Evolutionary conservation across 805 yeast genomes (phyloP).

Genomic region (Kodamaea leandrae): DNA sequence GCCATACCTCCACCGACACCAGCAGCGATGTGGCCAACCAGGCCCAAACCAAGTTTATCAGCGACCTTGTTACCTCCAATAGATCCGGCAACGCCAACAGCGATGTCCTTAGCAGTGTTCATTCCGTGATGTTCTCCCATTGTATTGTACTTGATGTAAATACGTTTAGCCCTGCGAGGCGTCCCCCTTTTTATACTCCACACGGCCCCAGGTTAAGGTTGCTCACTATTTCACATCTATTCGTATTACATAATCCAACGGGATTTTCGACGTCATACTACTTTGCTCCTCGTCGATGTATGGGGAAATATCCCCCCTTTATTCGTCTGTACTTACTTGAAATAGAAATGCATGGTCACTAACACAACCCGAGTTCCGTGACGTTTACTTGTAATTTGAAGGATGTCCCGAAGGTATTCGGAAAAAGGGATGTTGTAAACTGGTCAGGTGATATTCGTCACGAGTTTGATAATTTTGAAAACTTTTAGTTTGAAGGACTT

Average conservation of each 20-base stretch:
- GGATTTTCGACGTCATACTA: too few species aligned
- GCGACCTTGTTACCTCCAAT: constrained; percentile 40
- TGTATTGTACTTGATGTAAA: constrained; percentile 3
- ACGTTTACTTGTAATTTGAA: too few species aligned
- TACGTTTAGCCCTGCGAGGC: not conserved
- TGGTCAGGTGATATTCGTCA: not conserved
- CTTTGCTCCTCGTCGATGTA: not conserved
- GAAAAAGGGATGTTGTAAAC: too few species aligned
- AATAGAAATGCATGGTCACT: too few species aligned
- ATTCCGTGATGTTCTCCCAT: constrained; percentile 14
- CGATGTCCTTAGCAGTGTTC: constrained; percentile 32
- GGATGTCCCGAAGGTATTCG: too few species aligned
- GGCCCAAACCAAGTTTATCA: constrained; percentile 30
- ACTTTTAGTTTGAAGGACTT: not conserved
- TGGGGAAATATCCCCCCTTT: not conserved
- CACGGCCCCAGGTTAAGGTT: too few species aligned
- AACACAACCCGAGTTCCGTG: too few species aligned
- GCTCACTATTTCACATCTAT: not conserved
- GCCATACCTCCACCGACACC: constrained; percentile 33
- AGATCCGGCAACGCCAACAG: constrained; percentile 37
- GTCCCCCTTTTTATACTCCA: constrained; percentile 1
- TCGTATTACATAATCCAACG: not conserved
- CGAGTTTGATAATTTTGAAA: not conserved
- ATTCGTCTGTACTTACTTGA: not conserved
- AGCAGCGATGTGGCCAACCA: constrained; percentile 33